These are phyloP conservation scores for Harringtonia aguacate DNA, from an alignment of 2,329 filamentous ascomycete species.

Conservation along the genomic window DNA sequence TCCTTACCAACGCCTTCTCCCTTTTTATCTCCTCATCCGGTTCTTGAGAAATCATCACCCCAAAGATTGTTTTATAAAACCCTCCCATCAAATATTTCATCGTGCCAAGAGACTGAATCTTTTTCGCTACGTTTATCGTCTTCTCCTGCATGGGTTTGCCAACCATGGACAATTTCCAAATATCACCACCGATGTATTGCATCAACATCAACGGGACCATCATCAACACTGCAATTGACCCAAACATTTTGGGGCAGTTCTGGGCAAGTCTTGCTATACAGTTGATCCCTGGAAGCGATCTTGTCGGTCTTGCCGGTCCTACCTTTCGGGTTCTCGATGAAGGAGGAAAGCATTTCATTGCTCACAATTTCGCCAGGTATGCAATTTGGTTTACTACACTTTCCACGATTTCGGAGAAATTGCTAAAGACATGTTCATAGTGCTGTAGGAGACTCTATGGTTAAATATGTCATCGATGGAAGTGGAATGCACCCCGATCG, in stretches of 20 bases:
- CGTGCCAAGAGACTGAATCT: not conserved
- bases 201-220: constrained; percentile 4
- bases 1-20: not conserved
- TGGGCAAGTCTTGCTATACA: constrained; percentile 8
- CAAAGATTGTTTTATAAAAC: not conserved
- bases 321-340: constrained; percentile 9
- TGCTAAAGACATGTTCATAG: not conserved
- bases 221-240: constrained; percentile 8
- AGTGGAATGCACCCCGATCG: constrained; percentile 9
- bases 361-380: constrained; percentile 8
- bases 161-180: not conserved
- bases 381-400: not conserved
- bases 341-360: constrained; percentile 8
- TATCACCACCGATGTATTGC: constrained; percentile 1
- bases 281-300: constrained; percentile 5
- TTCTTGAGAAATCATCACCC: too few relatives aligned
- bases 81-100: not conserved
- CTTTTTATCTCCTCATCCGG: not conserved
- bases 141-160: not conserved
- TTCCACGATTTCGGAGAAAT: not conserved
- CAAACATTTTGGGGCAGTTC: constrained; percentile 4
- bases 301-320: constrained; percentile 7
- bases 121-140: not conserved
- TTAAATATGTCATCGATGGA: constrained; percentile 10
- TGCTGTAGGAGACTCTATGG: constrained; percentile 4